Evolutionary conservation across 768 basidiomycete genomes (phyloP), one percentile per base, ranked within the genome.

Genomic region (Strobilomyces dryophilus): DNA sequence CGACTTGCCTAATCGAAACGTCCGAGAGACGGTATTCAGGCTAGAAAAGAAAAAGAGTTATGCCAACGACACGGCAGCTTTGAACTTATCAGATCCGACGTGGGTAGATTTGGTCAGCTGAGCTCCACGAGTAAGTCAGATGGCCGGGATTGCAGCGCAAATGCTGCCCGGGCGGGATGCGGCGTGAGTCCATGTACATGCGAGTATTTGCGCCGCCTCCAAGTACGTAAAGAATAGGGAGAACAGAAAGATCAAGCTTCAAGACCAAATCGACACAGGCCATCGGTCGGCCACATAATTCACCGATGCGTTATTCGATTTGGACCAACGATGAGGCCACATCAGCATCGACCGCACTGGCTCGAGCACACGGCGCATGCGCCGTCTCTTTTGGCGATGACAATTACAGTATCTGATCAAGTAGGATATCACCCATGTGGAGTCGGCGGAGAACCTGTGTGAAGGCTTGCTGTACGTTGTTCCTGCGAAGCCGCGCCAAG

Each of bases 31-130:
- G 31, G 26, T 9, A 12, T 29, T 47, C 42, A 46, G 26, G 34
- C 26, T 24, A 48, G 46, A 17, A 32, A 8, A 31, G 17, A 26
- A 10, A 26, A 27, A 39, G 31, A 34, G 9, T 3, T 48, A 34
- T 24, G 26, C 42, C 29, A 15, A 27, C 11, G 27, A 5, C 7
- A 18, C 45, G 56, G 56, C 15, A 15, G 32, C 18, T 41, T 57
- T 57, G 48, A 5, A 6, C 42, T 42, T 37, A 44, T 29, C 9
- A 57, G 56, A 57, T 57, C 56, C 45, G 55, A 57, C 40, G 12
- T 34, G 31, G 21, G 20, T 15, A 57, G 56, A 58, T 47, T 34
- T 10, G 11, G 27, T 57, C 56, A 57, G 40, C 35, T 44, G 55
- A 35, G 32, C 18, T 35, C 27, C 42, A 36, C 20, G n/a, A 29